Percentiles rank a stretch among this genome's conserved stretches.
Evolutionary conservation across 306 rosid species (phyloP).

Genomic region (Sophora flavescens): DNA sequence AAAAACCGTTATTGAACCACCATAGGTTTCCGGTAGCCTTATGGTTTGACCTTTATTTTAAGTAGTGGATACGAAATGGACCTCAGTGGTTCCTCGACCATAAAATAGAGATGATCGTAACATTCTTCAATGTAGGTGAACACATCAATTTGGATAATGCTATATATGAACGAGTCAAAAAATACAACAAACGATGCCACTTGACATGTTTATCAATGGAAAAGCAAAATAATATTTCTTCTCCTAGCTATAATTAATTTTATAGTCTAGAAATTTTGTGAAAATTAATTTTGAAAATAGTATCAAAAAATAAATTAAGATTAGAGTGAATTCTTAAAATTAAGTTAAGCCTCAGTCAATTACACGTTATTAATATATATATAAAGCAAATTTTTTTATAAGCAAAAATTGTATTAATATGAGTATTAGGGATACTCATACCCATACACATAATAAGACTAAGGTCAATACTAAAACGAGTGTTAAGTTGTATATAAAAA

Average conservation of each 20-base stretch:
- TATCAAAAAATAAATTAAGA: too few relatives aligned
- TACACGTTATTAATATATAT: not conserved
- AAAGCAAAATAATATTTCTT: not conserved
- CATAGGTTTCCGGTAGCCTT: not conserved
- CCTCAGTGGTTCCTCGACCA: not conserved
- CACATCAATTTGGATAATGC: not conserved
- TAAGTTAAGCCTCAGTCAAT: not conserved
- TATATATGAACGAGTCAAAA: not conserved
- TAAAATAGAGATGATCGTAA: not conserved
- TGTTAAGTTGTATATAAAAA: too few relatives aligned
- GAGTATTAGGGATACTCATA: too few relatives aligned
- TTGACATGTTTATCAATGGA: not conserved
- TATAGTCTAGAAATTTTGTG: not conserved
- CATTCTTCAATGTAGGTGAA: not conserved
- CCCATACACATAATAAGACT: too few relatives aligned
- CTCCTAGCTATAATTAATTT: not conserved
- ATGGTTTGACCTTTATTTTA: conserved; percentile 12
- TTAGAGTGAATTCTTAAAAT: too few relatives aligned
- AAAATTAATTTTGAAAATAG: too few relatives aligned
- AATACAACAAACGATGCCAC: not conserved
- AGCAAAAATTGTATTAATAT: too few relatives aligned
- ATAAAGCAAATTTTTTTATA: too few relatives aligned
- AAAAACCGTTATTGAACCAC: conserved; percentile 44
- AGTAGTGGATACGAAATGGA: not conserved
- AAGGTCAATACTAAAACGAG: too few relatives aligned